Evolutionary conservation across 441 rosid genomes (phyloP).

Genomic region (Gossypium davidsonii): DNA sequence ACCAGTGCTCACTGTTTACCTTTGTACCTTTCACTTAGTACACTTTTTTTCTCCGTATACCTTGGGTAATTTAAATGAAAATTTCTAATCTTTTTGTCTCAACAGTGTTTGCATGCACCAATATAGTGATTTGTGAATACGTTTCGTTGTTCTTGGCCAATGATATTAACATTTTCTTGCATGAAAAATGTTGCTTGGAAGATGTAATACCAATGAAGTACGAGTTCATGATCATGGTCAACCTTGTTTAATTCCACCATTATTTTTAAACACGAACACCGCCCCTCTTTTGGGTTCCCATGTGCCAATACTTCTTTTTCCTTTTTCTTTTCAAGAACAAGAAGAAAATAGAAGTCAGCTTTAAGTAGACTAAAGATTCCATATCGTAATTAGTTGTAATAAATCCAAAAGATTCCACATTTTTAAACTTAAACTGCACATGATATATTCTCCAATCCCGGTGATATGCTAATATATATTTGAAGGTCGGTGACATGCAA

Average conservation of each 20-base stretch:
- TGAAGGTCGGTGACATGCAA: no score
- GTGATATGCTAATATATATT: background rate
- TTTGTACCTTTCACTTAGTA: background rate
- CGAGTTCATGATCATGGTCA: background rate
- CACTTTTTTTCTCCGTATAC: no score
- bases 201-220: background rate
- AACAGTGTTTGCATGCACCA: background rate
- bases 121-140: conserved; percentile 1
- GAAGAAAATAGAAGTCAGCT: background rate
- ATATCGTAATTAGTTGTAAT: background rate
- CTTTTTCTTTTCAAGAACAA: background rate
- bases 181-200: background rate
- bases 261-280: background rate
- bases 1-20: background rate
- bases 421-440: background rate
- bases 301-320: background rate
- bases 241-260: background rate
- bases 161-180: background rate
- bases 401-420: background rate
- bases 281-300: background rate
- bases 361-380: background rate
- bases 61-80: background rate
- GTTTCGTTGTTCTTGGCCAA: background rate
- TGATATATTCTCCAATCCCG: background rate
- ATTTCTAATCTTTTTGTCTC: background rate